These are phyloP conservation scores for Cinnamomum micranthum DNA, from an alignment of 164 flowering plant genomes.

Conservation along the genomic window DNA sequence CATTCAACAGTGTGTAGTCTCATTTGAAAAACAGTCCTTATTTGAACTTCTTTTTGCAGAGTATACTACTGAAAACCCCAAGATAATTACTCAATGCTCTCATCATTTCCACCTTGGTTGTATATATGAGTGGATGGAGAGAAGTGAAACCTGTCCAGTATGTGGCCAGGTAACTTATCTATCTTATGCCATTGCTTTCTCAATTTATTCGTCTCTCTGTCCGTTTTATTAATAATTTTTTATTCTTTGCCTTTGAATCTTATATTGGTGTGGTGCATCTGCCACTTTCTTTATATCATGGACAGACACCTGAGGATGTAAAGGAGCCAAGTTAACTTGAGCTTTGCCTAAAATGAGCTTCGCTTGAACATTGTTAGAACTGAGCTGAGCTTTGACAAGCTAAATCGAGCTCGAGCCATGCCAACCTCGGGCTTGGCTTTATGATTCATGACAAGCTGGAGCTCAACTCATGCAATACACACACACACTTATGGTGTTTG, in stretches of 20 bases:
- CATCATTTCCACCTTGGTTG: slow-evolving; percentile 97
- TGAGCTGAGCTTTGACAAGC: too few relatives aligned
- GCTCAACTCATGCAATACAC: too few relatives aligned
- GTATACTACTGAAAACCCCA: slow-evolving; percentile 84
- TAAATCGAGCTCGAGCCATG: too few relatives aligned
- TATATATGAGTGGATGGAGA: slow-evolving; percentile 98
- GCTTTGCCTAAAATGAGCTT: too few relatives aligned
- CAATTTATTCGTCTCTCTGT: neutral
- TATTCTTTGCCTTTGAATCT: neutral
- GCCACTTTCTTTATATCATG: too few relatives aligned
- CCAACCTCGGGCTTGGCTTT: too few relatives aligned
- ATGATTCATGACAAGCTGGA: too few relatives aligned
- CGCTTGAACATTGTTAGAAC: too few relatives aligned
- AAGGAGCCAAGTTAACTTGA: too few relatives aligned
- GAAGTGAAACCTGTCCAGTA: slow-evolving; percentile 92
- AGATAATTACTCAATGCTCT: slow-evolving; percentile 75
- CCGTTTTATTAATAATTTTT: neutral
- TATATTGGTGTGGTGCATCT: neutral
- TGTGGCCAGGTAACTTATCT: slow-evolving; percentile 77
- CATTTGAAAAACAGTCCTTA: neutral
- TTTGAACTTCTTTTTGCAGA: slow-evolving; percentile 41
- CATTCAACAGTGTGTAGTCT: neutral
- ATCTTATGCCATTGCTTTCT: neutral
- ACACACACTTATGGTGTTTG: too few relatives aligned
- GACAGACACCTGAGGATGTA: too few relatives aligned